Evolutionary conservation across 345 rosid genomes (phyloP).

Genomic region (Brassica incana): DNA sequence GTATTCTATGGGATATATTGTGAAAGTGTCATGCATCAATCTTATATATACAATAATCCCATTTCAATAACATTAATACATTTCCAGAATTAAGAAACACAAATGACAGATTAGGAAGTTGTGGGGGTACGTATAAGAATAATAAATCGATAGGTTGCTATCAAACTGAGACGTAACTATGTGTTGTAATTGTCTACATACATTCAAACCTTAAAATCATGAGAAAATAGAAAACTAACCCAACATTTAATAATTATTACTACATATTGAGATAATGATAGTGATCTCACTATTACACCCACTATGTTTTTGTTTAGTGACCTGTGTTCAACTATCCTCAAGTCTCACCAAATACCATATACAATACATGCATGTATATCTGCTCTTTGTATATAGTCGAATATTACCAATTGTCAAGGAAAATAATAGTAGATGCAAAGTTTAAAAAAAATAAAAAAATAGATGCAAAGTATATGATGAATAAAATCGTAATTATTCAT

Average conservation of each 20-base stretch:
- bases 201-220: conserved; percentile 41
- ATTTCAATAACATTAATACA: conserved; percentile 15
- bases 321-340: conserved; percentile 37
- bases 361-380: background rate
- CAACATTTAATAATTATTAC: conserved; percentile 18
- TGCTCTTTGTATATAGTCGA: conserved; percentile 3
- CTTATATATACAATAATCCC: background rate
- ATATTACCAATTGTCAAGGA: background rate
- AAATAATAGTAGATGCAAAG: background rate
- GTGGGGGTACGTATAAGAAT: conserved; percentile 27
- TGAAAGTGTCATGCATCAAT: too few relatives aligned
- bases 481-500: too few relatives aligned
- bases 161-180: conserved; percentile 2
- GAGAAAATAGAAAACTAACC: conserved; percentile 37
- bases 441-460: too few relatives aligned
- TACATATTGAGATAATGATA: conserved; percentile 36
- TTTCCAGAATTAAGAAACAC: conserved; percentile 11
- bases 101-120: conserved; percentile 32
- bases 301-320: conserved; percentile 36
- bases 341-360: conserved; percentile 30
- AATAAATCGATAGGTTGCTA: conserved; percentile 16
- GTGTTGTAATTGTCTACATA: conserved; percentile 26
- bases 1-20: too few relatives aligned
- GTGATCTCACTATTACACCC: conserved; percentile 49
- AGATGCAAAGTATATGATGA: background rate